Percentiles rank a stretch among this genome's conserved stretches.
These are phyloP conservation scores for Neurospora terricola DNA, from an alignment of 495 filamentous ascomycete genomes.

Conservation along the genomic window DNA sequence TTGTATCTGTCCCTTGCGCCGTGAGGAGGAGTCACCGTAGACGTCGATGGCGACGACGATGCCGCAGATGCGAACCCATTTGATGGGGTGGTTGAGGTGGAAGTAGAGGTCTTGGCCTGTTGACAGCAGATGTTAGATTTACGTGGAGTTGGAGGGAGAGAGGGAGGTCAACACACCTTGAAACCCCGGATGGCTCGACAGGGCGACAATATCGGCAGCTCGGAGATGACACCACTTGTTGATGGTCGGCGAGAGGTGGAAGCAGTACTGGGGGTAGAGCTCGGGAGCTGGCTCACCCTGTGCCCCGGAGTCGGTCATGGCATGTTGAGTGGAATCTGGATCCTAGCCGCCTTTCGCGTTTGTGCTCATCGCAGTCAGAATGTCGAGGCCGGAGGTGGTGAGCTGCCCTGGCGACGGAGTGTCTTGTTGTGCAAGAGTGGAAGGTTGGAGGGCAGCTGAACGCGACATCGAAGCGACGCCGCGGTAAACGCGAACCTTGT, in stretches of 20 bases:
- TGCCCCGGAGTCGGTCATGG: constrained; percentile 38
- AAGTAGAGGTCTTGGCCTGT: constrained; percentile 67
- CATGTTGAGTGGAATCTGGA: constrained; percentile 20
- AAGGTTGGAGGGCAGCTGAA: too few species aligned
- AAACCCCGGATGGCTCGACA: constrained; percentile 52
- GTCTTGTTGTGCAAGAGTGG: not conserved
- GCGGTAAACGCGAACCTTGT: too few species aligned
- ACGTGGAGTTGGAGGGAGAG: too few species aligned
- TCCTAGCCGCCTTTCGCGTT: not conserved
- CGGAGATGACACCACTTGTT: constrained; percentile 74
- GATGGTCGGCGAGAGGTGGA: constrained; percentile 71
- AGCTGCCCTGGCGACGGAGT: not conserved
- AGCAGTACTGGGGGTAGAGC: constrained; percentile 79
- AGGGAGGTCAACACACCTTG: constrained; percentile 50
- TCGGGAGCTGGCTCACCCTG: constrained; percentile 7
- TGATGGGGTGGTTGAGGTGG: constrained; percentile 79
- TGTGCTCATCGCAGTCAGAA: not conserved
- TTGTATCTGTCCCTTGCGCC: not conserved
- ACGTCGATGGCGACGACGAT: constrained; percentile 67
- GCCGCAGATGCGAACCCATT: constrained; percentile 71
- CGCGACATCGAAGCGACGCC: too few species aligned
- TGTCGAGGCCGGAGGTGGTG: not conserved
- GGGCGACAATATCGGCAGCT: constrained; percentile 53
- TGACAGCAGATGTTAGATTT: too few species aligned
- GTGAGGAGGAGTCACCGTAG: constrained; percentile 20